Percentiles rank a stretch among this genome's conserved stretches.
phyloP scores from a whole-genome alignment of 305 asterid species.

The Fraxinus albicans region DNA sequence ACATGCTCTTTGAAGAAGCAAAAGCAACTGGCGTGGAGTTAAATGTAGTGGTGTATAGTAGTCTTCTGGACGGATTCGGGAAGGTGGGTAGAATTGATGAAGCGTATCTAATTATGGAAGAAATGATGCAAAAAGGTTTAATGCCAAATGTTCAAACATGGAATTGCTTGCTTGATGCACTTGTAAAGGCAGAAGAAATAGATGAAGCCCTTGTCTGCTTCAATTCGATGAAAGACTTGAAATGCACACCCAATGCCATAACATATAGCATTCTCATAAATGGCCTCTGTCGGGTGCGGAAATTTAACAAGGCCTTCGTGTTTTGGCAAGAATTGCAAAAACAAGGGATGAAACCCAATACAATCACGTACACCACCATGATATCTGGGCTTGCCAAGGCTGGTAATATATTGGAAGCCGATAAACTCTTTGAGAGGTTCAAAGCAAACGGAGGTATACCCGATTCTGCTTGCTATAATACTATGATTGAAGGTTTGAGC shows the following conservation, averaged over 20 bases:
- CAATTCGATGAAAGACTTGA: slow-evolving; percentile 84
- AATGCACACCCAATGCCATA: slow-evolving; percentile 60
- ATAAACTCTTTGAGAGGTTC: slow-evolving; percentile 62
- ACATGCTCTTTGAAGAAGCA: slow-evolving; percentile 98
- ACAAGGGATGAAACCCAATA: slow-evolving; percentile 77
- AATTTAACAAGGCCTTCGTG: slow-evolving; percentile 95
- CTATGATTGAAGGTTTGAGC: slow-evolving; percentile 90
- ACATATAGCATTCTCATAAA: slow-evolving; percentile 80
- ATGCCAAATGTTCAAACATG: slow-evolving; percentile 81
- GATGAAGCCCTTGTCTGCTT: slow-evolving; percentile 96
- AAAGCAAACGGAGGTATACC: slow-evolving; percentile 79
- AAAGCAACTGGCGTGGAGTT: slow-evolving; percentile 66
- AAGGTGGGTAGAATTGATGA: slow-evolving; percentile 95
- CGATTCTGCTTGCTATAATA: slow-evolving; percentile 90
- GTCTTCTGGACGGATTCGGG: slow-evolving; percentile 94
- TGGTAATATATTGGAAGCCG: slow-evolving; percentile 83
- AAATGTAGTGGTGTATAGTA: slow-evolving; percentile 78
- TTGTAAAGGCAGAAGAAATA: slow-evolving; percentile 86
- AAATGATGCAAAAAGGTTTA: slow-evolving; percentile 82
- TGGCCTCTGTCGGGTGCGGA: slow-evolving; percentile 77
- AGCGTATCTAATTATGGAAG: slow-evolving; percentile 89
- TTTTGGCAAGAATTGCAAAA: slow-evolving; percentile 99
- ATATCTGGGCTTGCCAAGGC: slow-evolving; percentile 95
- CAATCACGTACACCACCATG: slow-evolving; percentile 74
- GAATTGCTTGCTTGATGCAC: slow-evolving; percentile 96